These are phyloP conservation scores for Xylariaceae sp. DNA, from an alignment of 2,329 filamentous ascomycete species.

Conservation along the genomic window DNA sequence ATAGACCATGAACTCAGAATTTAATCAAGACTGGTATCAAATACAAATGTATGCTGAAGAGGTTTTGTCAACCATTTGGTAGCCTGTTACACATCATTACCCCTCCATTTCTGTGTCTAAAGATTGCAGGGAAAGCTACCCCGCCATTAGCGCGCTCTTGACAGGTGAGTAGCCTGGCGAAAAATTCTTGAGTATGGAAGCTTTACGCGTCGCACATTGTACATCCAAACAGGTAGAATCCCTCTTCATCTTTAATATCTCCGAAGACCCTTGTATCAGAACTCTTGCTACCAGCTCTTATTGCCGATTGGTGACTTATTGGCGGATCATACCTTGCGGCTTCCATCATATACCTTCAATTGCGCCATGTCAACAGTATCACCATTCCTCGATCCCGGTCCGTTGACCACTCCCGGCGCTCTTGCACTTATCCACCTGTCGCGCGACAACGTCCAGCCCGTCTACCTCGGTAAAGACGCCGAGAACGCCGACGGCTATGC, in stretches of 20 bases:
- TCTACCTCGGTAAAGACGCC: constrained; percentile 59
- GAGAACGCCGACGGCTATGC: constrained; percentile 65
- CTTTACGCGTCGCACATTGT: no score
- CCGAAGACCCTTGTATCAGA: no score
- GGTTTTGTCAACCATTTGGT: no score
- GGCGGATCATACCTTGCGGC: no score
- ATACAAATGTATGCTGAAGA: no score
- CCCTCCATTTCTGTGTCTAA: constrained; percentile 10
- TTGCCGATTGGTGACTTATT: no score
- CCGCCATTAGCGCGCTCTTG: constrained; percentile 12
- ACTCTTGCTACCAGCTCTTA: no score
- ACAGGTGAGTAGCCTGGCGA: neutral
- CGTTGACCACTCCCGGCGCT: constrained; percentile 54
- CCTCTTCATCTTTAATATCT: no score
- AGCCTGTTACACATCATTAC: no score
- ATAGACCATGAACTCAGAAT: no score
- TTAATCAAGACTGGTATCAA: no score
- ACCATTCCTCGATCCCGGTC: constrained; percentile 71
- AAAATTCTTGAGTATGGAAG: constrained; percentile 3
- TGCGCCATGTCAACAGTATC: constrained; percentile 45
- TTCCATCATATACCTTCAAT: neutral
- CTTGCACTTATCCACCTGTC: constrained; percentile 85
- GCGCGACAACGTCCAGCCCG: constrained; percentile 75
- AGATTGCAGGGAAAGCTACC: constrained; percentile 8
- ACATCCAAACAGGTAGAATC: no score